Percentiles rank a stretch among this genome's conserved stretches.
Conservation (phyloP, 176 grass and related monocot genomes). For the Themeda triandra region DNA sequence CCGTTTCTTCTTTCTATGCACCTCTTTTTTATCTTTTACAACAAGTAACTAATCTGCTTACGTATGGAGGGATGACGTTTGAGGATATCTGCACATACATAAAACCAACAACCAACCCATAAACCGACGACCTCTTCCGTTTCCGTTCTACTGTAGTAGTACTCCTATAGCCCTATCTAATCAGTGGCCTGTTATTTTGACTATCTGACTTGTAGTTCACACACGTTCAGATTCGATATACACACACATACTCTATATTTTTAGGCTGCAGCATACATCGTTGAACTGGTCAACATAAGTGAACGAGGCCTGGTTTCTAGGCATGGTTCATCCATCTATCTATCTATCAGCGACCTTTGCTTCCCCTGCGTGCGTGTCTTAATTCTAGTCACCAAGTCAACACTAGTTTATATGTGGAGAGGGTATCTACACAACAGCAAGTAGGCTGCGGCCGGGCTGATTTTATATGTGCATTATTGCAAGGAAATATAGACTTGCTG, state of each 20-base stretch:
- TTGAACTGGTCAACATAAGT: not conserved
- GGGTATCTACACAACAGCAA: not conserved
- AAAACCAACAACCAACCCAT: not conserved
- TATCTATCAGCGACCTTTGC: not conserved
- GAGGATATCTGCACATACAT: not conserved
- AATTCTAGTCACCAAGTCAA: not conserved
- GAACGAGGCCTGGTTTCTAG: not conserved
- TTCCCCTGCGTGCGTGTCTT: not conserved
- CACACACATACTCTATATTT: no score
- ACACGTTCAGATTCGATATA: not conserved
- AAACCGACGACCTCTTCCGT: not conserved
- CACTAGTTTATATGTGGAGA: not conserved
- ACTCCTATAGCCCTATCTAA: no score
- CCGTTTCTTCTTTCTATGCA: no score
- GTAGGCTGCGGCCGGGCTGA: no score
- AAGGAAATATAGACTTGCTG: no score
- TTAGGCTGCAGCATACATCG: no score
- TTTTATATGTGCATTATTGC: no score
- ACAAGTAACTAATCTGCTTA: no score
- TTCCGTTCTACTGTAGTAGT: no score
- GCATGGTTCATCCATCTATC: not conserved
- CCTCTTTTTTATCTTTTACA: no score
- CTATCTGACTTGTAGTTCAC: no score
- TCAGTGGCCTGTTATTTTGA: no score
- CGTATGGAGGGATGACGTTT: not conserved